phyloP scores from a whole-genome alignment of 768 basidiomycete species.

The Pluteus cervinus region DNA sequence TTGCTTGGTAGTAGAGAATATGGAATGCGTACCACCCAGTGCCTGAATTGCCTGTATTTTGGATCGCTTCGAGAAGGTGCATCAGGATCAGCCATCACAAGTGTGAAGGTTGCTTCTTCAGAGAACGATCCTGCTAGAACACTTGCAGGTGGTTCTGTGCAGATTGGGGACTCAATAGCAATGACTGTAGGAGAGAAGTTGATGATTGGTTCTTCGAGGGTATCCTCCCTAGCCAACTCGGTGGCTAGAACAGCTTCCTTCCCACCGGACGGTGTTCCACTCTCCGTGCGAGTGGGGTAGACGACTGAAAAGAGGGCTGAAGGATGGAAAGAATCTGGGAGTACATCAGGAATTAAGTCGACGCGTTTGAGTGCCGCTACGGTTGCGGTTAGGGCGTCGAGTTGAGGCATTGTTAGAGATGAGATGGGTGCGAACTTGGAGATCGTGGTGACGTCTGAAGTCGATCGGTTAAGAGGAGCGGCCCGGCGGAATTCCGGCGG shows the following conservation, averaged over 20 bases:
- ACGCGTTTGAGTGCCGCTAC: neutral
- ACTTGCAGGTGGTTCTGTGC: too few species aligned
- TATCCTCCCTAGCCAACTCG: neutral
- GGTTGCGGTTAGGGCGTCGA: neutral
- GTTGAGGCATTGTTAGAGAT: neutral
- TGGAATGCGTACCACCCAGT: slow-evolving; percentile 43
- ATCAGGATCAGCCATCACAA: slow-evolving; percentile 56
- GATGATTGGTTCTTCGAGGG: neutral
- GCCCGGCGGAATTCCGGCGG: too few species aligned
- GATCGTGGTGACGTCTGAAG: too few species aligned
- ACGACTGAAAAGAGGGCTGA: neutral
- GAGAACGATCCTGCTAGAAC: neutral
- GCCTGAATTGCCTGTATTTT: slow-evolving; percentile 46
- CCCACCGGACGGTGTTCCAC: too few species aligned
- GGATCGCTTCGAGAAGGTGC: slow-evolving; percentile 46
- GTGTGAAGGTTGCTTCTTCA: slow-evolving; percentile 36
- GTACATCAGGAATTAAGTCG: neutral
- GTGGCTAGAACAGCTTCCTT: neutral
- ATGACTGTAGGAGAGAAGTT: neutral
- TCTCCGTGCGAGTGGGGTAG: neutral
- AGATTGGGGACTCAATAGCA: neutral
- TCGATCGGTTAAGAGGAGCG: too few species aligned
- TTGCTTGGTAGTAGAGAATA: neutral
- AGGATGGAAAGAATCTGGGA: neutral
- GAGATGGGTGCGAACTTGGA: too few species aligned